Conservation (phyloP, 805 yeast genomes). For the Phaffomyces antillensis region DNA sequence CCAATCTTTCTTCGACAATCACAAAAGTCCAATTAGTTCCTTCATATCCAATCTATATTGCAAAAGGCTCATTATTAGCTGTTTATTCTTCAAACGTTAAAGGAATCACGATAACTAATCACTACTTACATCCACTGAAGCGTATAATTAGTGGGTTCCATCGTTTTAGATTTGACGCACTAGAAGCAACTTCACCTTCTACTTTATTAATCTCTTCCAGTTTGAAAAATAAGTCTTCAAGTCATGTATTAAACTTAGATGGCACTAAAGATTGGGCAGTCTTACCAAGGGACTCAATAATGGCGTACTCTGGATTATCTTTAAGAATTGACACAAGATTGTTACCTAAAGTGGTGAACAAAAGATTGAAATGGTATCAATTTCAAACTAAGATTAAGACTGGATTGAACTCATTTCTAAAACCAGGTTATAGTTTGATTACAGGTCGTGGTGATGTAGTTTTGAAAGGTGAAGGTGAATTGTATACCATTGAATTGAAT, state of each 20-base stretch:
- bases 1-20: slow-evolving; percentile 32
- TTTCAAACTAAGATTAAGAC: slow-evolving; percentile 23
- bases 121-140: slow-evolving; percentile 30
- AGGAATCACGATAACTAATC: slow-evolving; percentile 10
- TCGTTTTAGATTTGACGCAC: slow-evolving; percentile 37
- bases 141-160: slow-evolving; percentile 39
- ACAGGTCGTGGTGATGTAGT: slow-evolving; percentile 55
- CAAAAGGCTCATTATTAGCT: slow-evolving; percentile 43
- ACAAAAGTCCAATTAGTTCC: slow-evolving; percentile 49
- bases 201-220: slow-evolving; percentile 12
- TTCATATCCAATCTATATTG: slow-evolving; percentile 45
- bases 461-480: slow-evolving; percentile 46
- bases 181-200: slow-evolving; percentile 30
- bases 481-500: slow-evolving; percentile 39
- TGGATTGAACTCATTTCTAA: slow-evolving; percentile 31
- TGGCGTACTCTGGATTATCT: slow-evolving; percentile 48
- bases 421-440: slow-evolving; percentile 38
- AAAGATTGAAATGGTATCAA: slow-evolving; percentile 18
- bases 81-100: slow-evolving; percentile 30
- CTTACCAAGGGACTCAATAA: slow-evolving; percentile 39
- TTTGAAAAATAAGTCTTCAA: slow-evolving; percentile 4
- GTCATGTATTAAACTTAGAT: slow-evolving; percentile 34
- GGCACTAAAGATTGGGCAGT: slow-evolving; percentile 62
- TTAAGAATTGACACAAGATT: slow-evolving; percentile 31
- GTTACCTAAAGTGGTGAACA: slow-evolving; percentile 32